Percentiles rank a stretch among this genome's conserved stretches.
phyloP scores from a whole-genome alignment of 768 basidiomycete genomes.

The Kwoniella dendrophila region DNA sequence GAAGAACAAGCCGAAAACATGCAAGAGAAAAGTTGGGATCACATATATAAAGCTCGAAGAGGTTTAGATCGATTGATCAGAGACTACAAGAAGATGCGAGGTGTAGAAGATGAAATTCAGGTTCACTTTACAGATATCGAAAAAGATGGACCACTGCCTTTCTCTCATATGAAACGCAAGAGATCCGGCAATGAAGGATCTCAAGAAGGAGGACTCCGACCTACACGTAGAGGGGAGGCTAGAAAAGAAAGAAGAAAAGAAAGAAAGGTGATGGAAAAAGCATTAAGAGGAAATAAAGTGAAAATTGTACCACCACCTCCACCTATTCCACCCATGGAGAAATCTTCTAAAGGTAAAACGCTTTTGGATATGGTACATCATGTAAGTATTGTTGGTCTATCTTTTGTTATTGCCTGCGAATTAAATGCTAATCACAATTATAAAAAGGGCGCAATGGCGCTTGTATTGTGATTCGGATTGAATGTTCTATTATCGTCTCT shows the following conservation, averaged over 20 bases:
- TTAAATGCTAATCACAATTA: background rate
- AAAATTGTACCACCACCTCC: no score
- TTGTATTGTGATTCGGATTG: conserved; percentile 17
- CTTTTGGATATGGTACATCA: conserved; percentile 25
- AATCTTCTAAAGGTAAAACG: conserved; percentile 12
- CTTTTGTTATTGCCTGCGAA: background rate
- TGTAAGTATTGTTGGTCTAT: conserved; percentile 19
- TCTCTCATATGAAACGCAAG: conserved; percentile 13
- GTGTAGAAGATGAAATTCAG: background rate
- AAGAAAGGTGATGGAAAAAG: background rate
- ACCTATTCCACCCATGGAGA: conserved; percentile 11
- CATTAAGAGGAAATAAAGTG: conserved; percentile 4
- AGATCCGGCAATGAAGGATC: background rate
- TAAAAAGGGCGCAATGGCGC: conserved; percentile 22
- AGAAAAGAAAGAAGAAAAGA: conserved; percentile 3
- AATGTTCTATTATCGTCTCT: background rate
- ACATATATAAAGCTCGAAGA: conserved; percentile 17
- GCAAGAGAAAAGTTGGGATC: conserved; percentile 18
- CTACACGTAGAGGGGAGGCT: background rate
- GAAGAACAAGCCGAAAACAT: conserved; percentile 18
- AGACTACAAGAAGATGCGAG: conserved; percentile 9
- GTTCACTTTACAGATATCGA: conserved; percentile 1
- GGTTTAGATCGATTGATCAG: conserved; percentile 18
- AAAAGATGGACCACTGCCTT: conserved; percentile 24
- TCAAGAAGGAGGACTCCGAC: background rate